Conservation (phyloP, 179 eudicot genomes). For the Pouteria campechiana region DNA sequence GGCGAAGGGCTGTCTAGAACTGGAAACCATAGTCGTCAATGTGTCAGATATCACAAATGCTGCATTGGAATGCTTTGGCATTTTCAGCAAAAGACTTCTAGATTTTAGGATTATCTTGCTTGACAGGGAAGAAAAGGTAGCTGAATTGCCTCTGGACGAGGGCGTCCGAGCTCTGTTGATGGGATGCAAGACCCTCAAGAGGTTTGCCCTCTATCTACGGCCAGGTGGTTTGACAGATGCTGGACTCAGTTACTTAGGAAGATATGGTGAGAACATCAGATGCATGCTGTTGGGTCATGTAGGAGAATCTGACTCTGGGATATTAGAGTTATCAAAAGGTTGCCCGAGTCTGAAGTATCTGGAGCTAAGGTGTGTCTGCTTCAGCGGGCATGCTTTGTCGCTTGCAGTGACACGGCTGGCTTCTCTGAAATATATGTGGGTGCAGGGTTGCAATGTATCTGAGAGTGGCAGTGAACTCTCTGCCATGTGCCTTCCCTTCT, state of each 20-base stretch:
- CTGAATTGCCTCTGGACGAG: slow-evolving; percentile 58
- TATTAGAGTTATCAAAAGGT: slow-evolving; percentile 46
- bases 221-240: slow-evolving; percentile 45
- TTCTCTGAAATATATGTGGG: slow-evolving; percentile 64
- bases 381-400: slow-evolving; percentile 50
- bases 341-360: slow-evolving; percentile 58
- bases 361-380: slow-evolving; percentile 59
- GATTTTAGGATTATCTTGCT: slow-evolving; percentile 69
- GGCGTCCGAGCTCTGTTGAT: slow-evolving; percentile 54
- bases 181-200: slow-evolving; percentile 45
- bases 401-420: slow-evolving; percentile 26
- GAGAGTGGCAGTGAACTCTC: slow-evolving; percentile 18
- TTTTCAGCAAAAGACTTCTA: slow-evolving; percentile 26
- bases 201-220: slow-evolving; percentile 58
- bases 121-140: slow-evolving; percentile 29
- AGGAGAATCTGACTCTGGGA: slow-evolving; percentile 58
- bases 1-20: slow-evolving; percentile 49
- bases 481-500: slow-evolving; percentile 20
- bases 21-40: slow-evolving; percentile 53
- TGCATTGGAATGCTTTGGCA: slow-evolving; percentile 43
- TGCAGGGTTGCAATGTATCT: slow-evolving; percentile 53
- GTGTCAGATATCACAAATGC: slow-evolving; percentile 54
- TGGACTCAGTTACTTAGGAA: slow-evolving; percentile 53
- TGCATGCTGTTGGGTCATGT: slow-evolving; percentile 63
- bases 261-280: slow-evolving; percentile 33